phyloP scores from a whole-genome alignment of 2,329 filamentous ascomycete genomes.

The Tetracladium maxilliforme region DNA sequence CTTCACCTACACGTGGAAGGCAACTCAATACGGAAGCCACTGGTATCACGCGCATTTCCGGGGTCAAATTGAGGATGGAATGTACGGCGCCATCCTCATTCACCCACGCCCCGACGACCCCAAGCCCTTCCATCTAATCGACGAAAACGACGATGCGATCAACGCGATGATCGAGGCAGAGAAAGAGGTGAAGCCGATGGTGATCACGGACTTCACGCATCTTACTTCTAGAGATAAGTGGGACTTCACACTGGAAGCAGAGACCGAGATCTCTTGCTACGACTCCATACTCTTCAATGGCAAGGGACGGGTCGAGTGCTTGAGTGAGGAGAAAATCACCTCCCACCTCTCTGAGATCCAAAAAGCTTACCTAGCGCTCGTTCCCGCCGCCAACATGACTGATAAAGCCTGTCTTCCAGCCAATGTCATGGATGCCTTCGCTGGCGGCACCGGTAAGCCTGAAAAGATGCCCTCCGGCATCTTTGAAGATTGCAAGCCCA shows the following conservation, averaged over 20 bases:
- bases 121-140: slow-evolving; percentile 5
- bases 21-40: slow-evolving; percentile 18
- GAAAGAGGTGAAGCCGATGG: slow-evolving; percentile 3
- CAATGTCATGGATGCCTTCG: slow-evolving; percentile 8
- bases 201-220: slow-evolving; percentile 8
- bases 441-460: slow-evolving; percentile 10
- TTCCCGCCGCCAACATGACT: no score
- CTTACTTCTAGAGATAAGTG: slow-evolving; percentile 13
- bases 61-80: slow-evolving; percentile 12
- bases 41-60: slow-evolving; percentile 21
- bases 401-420: slow-evolving; percentile 13
- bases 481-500: slow-evolving; percentile 10
- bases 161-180: slow-evolving; percentile 3
- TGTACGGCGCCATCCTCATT: slow-evolving; percentile 13
- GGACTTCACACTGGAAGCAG: slow-evolving; percentile 22
- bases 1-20: slow-evolving; percentile 22
- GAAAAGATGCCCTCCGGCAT: slow-evolving; percentile 9
- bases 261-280: slow-evolving; percentile 24
- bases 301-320: slow-evolving; percentile 9
- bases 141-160: slow-evolving; percentile 3
- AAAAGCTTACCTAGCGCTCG: no score
- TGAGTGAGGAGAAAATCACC: slow-evolving; percentile 15
- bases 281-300: slow-evolving; percentile 10
- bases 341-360: no score
- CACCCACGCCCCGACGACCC: slow-evolving; percentile 11